Base-by-base conservation (phyloP, 495 filamentous ascomycete species). In the Clohesyomyces aquaticus region DNA sequence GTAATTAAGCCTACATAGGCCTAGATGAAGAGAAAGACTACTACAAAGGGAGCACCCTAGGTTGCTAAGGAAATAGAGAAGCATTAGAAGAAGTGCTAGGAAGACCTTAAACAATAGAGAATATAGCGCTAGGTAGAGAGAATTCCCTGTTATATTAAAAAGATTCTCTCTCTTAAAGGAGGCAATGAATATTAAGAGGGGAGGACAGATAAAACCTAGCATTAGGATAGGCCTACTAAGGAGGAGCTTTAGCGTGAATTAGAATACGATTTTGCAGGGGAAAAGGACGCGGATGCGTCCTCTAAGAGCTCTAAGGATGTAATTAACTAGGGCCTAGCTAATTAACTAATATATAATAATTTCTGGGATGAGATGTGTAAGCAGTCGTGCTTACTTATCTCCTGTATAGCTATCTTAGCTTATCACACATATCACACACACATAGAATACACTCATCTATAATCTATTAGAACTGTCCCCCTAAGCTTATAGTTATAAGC, bases 101-200 rank as follows among this genome's bases (percentile, higher is more conserved):
- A 38, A 11, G 21, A 53, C 1, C 48, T 61, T 21, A 28, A 59
- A 23, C 46, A 66, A 54, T 38, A 19, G 50, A 3, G 25, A 18
- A 61, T 61, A 41, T 42, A 62, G 26, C 32, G 55, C 3, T 66
- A 32, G 56, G 62, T 62, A 52, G 32, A 66, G 26, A 66, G 47
- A 38, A 66, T 66, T 22, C 55, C 45, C 25, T 19, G 55, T 9
- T 27, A 61, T 28, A 66, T 66, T 28, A 1, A 66, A 29, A 43
- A 66, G 55, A 66, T 66, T 61, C 32, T 66, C 25, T 27, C n/a
- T 11, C 38, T 66, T 10, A n/a, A 61, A 3, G 25, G 63, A 2
- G 46, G 63, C 11, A 66, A 66, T 55, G 28, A 66, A 22, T 66
- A 66, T 54, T 23, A 46, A 47, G 63, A 66, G 35, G 63, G 63